These are phyloP conservation scores for Thamnidium elegans DNA, from an alignment of 192 early-diverging fungal genomes.

Conservation along the genomic window DNA sequence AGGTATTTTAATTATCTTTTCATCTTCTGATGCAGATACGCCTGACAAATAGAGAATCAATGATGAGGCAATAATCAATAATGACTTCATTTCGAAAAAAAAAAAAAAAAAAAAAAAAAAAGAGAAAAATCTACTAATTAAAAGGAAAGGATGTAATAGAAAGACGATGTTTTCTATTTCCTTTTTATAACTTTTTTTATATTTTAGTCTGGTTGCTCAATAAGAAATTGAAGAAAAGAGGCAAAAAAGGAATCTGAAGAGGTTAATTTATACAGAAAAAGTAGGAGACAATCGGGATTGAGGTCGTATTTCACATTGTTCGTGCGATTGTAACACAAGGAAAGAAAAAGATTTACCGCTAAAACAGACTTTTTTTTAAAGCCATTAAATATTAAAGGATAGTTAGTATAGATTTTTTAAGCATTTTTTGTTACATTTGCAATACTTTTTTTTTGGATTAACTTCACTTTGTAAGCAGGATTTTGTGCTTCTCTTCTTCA, in stretches of 20 bases:
- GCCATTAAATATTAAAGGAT: too few relatives aligned
- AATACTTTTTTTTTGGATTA: too few relatives aligned
- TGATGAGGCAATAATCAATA: background rate
- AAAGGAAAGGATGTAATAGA: background rate
- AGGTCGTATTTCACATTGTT: too few relatives aligned
- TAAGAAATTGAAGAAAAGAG: constrained; percentile 1
- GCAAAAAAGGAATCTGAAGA: constrained; percentile 6
- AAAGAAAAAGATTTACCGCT: too few relatives aligned
- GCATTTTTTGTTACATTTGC: too few relatives aligned
- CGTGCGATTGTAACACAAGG: too few relatives aligned
- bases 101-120: background rate
- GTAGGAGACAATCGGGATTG: too few relatives aligned
- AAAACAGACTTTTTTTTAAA: too few relatives aligned
- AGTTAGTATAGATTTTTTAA: too few relatives aligned
- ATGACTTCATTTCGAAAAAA: background rate
- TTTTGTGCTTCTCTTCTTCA: too few relatives aligned
- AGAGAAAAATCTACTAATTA: background rate
- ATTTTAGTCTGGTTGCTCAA: constrained; percentile 8
- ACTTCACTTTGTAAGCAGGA: too few relatives aligned
- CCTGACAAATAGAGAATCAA: background rate
- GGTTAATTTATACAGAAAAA: too few relatives aligned
- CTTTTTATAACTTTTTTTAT: background rate
- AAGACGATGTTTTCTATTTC: background rate
- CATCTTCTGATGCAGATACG: background rate
- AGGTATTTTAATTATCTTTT: constrained; percentile 3